Percentiles rank a stretch among this genome's conserved stretches.
Conservation (phyloP, 768 basidiomycete genomes). For the Strobilomyces dryophilus region DNA sequence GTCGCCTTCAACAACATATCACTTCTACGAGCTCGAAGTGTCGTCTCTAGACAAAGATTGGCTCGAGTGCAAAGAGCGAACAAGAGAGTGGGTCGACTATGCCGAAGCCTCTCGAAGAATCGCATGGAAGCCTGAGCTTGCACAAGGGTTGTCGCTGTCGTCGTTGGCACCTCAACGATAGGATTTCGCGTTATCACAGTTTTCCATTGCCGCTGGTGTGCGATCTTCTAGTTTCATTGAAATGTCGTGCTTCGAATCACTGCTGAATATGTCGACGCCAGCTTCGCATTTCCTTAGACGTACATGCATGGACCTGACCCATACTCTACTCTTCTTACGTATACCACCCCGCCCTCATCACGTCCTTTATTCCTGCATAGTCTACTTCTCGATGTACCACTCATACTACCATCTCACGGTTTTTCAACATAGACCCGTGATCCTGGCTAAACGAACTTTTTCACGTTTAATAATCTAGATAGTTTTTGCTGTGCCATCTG, state of each 20-base stretch:
- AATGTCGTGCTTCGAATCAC: conserved; percentile 10
- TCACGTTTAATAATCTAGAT: conserved; percentile 27
- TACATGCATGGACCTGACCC: conserved; percentile 20
- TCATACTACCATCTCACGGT: conserved; percentile 16
- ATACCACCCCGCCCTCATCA: conserved; percentile 25
- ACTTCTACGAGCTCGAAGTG: conserved; percentile 89
- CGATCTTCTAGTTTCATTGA: conserved; percentile 10
- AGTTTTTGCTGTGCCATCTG: conserved; percentile 14
- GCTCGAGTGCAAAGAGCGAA: conserved; percentile 76
- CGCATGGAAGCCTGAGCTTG: conserved; percentile 83
- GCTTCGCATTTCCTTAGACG: conserved; percentile 17
- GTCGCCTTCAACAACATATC: conserved; percentile 75
- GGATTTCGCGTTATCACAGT: conserved; percentile 9
- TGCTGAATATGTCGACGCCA: conserved; percentile 14
- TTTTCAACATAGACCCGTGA: conserved; percentile 29
- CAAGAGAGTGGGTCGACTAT: conserved; percentile 86
- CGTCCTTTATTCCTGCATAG: conserved; percentile 27
- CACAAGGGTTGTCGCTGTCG: conserved; percentile 68
- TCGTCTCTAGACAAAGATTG: conserved; percentile 71
- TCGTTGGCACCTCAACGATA: conserved; percentile 61
- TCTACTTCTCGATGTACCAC: conserved; percentile 29
- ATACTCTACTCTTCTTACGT: conserved; percentile 28
- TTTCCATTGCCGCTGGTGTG: conserved; percentile 5
- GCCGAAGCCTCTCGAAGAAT: conserved; percentile 71
- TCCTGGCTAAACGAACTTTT: conserved; percentile 9